These are phyloP conservation scores for Arachis hypogaea DNA, from an alignment of 306 rosid genomes.

Conservation along the genomic window DNA sequence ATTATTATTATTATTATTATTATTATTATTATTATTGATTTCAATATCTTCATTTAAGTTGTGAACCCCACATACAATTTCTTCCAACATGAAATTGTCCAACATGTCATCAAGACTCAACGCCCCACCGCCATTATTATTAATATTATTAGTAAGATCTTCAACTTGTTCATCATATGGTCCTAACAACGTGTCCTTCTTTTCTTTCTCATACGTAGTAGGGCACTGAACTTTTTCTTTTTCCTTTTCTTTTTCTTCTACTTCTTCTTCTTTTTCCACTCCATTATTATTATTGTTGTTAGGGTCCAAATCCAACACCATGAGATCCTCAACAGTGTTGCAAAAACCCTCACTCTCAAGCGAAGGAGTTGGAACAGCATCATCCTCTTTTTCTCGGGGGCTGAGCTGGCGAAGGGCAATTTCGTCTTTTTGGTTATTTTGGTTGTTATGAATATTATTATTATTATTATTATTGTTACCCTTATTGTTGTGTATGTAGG, in stretches of 20 bases:
- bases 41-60: constrained; percentile 48
- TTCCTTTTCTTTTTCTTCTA: not conserved
- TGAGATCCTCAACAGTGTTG: constrained; percentile 1
- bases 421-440: not conserved
- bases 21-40: not conserved
- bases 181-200: not conserved
- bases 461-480: not conserved
- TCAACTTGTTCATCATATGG: not conserved
- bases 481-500: not conserved
- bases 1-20: not conserved
- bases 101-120: constrained; percentile 36
- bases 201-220: constrained; percentile 1
- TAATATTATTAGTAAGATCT: constrained; percentile 7
- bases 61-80: constrained; percentile 36
- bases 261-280: not conserved
- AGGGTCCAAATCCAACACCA: not conserved
- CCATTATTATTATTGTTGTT: no score
- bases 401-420: not conserved
- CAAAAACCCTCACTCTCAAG: constrained; percentile 37
- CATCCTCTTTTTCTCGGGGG: not conserved
- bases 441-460: no score
- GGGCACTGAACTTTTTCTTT: not conserved
- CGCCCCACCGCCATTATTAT: constrained; percentile 38
- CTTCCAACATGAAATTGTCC: constrained; percentile 37
- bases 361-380: constrained; percentile 22